Percentiles rank a stretch among this genome's conserved stretches.
Evolutionary conservation across 2,329 filamentous ascomycete species (phyloP).

Genomic region (Claviceps monticola): DNA sequence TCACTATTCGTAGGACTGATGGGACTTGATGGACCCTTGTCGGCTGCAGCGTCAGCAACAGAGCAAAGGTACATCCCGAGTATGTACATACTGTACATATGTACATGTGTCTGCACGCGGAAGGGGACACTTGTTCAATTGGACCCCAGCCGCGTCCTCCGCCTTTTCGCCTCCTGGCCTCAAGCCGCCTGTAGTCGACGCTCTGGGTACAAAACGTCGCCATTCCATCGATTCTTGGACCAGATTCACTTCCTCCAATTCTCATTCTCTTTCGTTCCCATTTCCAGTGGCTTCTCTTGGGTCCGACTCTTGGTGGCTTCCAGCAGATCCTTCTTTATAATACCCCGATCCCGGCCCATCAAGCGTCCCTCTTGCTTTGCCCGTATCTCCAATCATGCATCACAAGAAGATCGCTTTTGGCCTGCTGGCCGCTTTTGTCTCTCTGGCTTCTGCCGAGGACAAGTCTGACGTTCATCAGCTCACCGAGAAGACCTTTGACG

Average conservation of each 20-base stretch:
- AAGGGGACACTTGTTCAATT: slow-evolving; percentile 33
- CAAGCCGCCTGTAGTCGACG: background rate
- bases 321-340: background rate
- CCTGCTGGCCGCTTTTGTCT: slow-evolving; percentile 40
- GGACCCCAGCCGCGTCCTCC: slow-evolving; percentile 13
- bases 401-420: slow-evolving; percentile 37
- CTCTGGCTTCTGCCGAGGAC: slow-evolving; percentile 40
- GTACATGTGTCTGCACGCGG: slow-evolving; percentile 1
- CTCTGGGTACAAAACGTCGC: slow-evolving; percentile 22
- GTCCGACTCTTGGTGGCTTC: slow-evolving; percentile 4
- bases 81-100: no score
- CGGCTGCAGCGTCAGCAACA: no score
- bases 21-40: no score
- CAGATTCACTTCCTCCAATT: slow-evolving; percentile 6
- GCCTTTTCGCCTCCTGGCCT: slow-evolving; percentile 9
- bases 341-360: background rate
- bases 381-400: slow-evolving; percentile 25
- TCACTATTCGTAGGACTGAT: no score
- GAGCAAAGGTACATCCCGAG: no score
- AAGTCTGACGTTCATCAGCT: slow-evolving; percentile 72
- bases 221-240: slow-evolving; percentile 12
- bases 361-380: background rate
- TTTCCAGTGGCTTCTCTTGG: slow-evolving; percentile 4
- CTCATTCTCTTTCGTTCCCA: slow-evolving; percentile 7
- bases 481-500: slow-evolving; percentile 73